Percentiles rank a stretch among this genome's conserved stretches.
Conservation (phyloP, 345 rosid species). For the Gossypium bickii region DNA sequence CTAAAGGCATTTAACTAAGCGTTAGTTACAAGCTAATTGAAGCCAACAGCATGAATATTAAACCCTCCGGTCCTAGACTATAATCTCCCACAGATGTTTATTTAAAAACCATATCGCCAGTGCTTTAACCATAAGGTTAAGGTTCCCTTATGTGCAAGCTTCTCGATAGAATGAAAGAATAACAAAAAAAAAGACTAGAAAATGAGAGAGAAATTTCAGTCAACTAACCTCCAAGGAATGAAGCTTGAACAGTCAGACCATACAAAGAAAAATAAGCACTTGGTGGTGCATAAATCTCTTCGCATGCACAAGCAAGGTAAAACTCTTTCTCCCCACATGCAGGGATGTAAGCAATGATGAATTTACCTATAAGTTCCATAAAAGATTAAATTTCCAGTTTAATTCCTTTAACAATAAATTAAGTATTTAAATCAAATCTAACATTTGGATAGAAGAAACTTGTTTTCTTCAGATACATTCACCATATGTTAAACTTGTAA, state of each 20-base stretch:
- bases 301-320: conserved; percentile 86
- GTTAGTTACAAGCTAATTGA: neutral
- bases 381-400: neutral
- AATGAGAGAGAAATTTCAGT: neutral
- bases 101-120: neutral
- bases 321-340: conserved; percentile 82
- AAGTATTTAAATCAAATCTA: neutral
- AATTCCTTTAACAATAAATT: neutral
- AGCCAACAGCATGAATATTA: neutral
- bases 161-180: neutral
- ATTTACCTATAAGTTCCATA: conserved; percentile 57
- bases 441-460: neutral
- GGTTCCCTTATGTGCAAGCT: neutral
- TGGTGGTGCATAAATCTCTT: conserved; percentile 86
- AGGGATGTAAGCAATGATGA: conserved; percentile 67
- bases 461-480: neutral
- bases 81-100: neutral
- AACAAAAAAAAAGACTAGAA: neutral
- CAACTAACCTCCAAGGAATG: conserved; percentile 74
- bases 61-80: neutral
- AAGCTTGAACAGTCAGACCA: conserved; percentile 87
- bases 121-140: neutral
- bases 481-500: neutral
- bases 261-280: conserved; percentile 87
- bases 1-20: neutral